Percentiles rank a stretch among this genome's conserved stretches.
These are phyloP conservation scores for Fusarium decemcellulare DNA, from an alignment of 2,329 filamentous ascomycete genomes.

Conservation along the genomic window DNA sequence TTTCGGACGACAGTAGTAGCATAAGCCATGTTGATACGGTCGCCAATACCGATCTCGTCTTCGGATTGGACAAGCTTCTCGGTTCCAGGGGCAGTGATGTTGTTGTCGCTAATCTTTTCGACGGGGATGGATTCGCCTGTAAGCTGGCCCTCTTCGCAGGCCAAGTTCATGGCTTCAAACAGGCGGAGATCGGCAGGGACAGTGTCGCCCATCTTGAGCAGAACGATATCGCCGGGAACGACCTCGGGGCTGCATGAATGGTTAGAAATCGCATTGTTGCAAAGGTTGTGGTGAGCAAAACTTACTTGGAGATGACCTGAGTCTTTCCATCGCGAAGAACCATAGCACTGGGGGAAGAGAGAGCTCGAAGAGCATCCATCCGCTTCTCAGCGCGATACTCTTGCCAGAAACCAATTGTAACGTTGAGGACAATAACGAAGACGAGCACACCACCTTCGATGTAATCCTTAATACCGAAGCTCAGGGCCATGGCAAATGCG, in stretches of 20 bases:
- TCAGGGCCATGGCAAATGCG: conserved; percentile 81
- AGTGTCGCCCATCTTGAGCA: conserved; percentile 79
- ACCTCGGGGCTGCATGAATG: conserved; percentile 66
- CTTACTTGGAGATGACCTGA: conserved; percentile 70
- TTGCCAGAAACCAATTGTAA: conserved; percentile 76
- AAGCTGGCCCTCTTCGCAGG: conserved; percentile 83
- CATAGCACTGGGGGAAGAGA: conserved; percentile 74
- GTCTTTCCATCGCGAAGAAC: conserved; percentile 73
- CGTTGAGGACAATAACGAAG: conserved; percentile 78
- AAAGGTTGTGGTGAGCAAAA: conserved; percentile 11
- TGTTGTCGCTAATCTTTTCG: conserved; percentile 72
- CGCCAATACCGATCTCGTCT: conserved; percentile 74
- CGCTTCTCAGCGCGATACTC: conserved; percentile 76
- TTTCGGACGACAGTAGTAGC: conserved; percentile 81
- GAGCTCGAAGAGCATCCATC: conserved; percentile 74
- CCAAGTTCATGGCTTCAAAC: conserved; percentile 82
- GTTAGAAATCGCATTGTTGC: conserved; percentile 25
- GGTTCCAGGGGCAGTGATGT: conserved; percentile 59
- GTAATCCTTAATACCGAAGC: conserved; percentile 76
- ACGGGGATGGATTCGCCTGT: conserved; percentile 84
- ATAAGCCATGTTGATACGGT: conserved; percentile 82
- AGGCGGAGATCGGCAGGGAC: conserved; percentile 80
- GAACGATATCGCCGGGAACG: conserved; percentile 79
- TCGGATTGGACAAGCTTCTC: conserved; percentile 62
- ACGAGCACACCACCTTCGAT: conserved; percentile 78